Base-by-base conservation (phyloP, 192 early-diverging fungal genomes). In the Nowakowskiella sp. region DNA sequence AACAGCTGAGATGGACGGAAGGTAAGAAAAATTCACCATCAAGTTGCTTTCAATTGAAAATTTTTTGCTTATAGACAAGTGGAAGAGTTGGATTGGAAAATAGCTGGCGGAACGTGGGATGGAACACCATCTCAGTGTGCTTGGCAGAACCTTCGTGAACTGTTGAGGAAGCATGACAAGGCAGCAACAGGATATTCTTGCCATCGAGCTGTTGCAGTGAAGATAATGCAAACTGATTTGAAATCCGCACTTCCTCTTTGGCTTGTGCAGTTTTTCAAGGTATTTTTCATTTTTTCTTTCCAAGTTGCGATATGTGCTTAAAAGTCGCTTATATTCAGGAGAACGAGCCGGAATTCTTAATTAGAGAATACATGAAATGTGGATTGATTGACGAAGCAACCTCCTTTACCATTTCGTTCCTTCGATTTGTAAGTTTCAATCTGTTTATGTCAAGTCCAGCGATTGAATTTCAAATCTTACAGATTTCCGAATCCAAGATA, bases 281-380 rank as follows among this genome's bases (percentile, higher is more conserved):
- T 67, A 49, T 31, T 39, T 39, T 39, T 13, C 13, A 19, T 13
- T 13, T 39, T 19, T 39, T 39, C 13, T 39, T n/a, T n/a, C n/a
- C n/a, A n/a, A n/a, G n/a, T n/a, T n/a, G n/a, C n/a, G n/a, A n/a
- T n/a, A n/a, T n/a, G n/a, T n/a, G 36, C 36, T 39, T 13, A 39
- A 39, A 39, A 19, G n/a, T n/a, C n/a, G 10, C 45, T 5, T 6
- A 16, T 47, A 19, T 7, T 7, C 4, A 53, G 36, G 32, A 5
- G 25, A 44, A 29, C 6, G 31, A 31, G 22, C 60, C 66, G 2
- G 67, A 70, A 31, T 62, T 65, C 39, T 50, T 70, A 26, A 26
- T 70, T 9, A 44, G 58, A 3, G 5, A 58, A 5, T 70, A 70
- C 47, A 42, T 70, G 28, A 23, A 46, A 16, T 55, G 65, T 39